A percentile compares a stretch with the other conserved stretches of the same genome.
phyloP scores from a whole-genome alignment of 768 basidiomycete species.

The Gymnopilus junonius region DNA sequence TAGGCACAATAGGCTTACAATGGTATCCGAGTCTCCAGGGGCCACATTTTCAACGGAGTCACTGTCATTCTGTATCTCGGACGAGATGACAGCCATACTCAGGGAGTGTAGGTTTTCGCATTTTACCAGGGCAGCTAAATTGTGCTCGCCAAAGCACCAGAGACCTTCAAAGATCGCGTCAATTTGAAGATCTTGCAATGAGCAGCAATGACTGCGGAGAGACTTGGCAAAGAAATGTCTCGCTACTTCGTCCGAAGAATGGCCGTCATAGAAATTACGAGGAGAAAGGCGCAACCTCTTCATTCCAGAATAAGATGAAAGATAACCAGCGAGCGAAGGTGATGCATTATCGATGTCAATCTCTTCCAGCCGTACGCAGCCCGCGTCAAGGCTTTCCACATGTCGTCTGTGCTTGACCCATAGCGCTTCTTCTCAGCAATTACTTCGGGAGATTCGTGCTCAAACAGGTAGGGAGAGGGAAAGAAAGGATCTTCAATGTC shows the following conservation, averaged over 20 bases:
- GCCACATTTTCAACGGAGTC: not conserved
- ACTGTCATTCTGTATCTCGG: not conserved
- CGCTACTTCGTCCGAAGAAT: slow-evolving; percentile 1
- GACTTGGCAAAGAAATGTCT: slow-evolving; percentile 2
- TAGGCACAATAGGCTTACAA: slow-evolving; percentile 1
- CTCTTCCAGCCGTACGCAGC: not conserved
- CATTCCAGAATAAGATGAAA: slow-evolving; percentile 9
- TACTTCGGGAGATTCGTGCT: not conserved
- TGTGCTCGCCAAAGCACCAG: slow-evolving; percentile 19
- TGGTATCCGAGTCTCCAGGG: not conserved
- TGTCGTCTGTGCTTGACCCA: slow-evolving; percentile 6
- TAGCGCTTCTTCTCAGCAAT: not conserved
- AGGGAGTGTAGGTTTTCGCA: not conserved
- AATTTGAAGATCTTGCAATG: slow-evolving; percentile 12
- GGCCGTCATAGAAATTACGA: not conserved
- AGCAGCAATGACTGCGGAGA: not conserved
- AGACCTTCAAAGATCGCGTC: slow-evolving; percentile 16
- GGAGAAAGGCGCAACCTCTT: slow-evolving; percentile 2
- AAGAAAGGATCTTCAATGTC: slow-evolving; percentile 6
- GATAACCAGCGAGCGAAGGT: not conserved
- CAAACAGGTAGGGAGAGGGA: not conserved
- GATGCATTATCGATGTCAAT: slow-evolving; percentile 2
- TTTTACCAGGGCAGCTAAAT: slow-evolving; percentile 2
- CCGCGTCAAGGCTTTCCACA: slow-evolving; percentile 5
- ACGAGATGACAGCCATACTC: slow-evolving; percentile 1